Base-by-base conservation (phyloP, 768 basidiomycete genomes). In the Russula sp. region DNA sequence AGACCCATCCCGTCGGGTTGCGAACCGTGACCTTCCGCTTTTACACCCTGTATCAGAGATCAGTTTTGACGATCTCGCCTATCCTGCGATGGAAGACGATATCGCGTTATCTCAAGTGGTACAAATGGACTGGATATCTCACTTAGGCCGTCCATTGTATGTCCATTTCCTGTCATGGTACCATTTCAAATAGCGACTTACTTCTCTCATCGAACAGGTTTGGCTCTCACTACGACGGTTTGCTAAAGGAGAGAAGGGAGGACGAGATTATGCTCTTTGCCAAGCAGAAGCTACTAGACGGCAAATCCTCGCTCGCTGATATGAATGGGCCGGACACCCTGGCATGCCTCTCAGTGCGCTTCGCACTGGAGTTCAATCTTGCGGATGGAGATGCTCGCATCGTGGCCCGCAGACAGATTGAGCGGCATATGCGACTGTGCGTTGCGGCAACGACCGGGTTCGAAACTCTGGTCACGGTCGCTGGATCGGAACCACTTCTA, bases 141-240 rank as follows among this genome's bases (percentile, higher is more conserved):
- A 55, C 37, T 45, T 61, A 1, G 53, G 59, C 18, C 59, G 53
- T 6, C 52, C 59, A 47, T 22, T 61, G 60, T 61, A 20, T 3
- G 53, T 55, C 31, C 20, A 35, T 10, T 22, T 22, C 35, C 10
- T 0, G 39, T 11, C 39, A 40, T 40, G 39, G 6, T 9, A 18
- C 18, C 14, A 14, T 0, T 37, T 53, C 6, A 11, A 32, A 4
- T 6, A 32, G 31, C 8, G 22, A 22, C 8, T 59, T 6, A 18
- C 32, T n/a, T 53, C 6, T 10, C 40, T 16, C 31, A 16, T 10
- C 14, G 20, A 48, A 35, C 37, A 47, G 56, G 27, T 48, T 57
- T 6, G 56, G 35, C 2, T 6, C 47, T 8, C 9, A 27, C 31
- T 44, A 27, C 1, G 52, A 54, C 20, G 22, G 18, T 16, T 3